A percentile compares a stretch with the other conserved stretches of the same genome.
These are phyloP conservation scores for Bipolaris oryzae DNA, from an alignment of 2,329 filamentous ascomycete species.

Conservation along the genomic window DNA sequence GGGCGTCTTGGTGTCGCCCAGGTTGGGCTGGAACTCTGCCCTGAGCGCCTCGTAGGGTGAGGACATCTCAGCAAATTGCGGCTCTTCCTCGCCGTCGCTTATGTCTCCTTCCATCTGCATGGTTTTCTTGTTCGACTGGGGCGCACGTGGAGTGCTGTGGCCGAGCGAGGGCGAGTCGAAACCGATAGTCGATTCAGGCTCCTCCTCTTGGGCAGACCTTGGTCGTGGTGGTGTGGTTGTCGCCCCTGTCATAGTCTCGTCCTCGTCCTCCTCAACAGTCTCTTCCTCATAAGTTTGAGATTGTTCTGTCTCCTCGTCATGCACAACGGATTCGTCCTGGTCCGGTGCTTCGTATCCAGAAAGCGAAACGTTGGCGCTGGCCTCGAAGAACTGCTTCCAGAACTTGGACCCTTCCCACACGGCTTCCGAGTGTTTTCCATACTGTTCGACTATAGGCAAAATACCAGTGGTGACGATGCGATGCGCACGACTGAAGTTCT, in stretches of 20 bases:
- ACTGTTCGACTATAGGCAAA: conserved; percentile 90
- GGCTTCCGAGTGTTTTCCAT: conserved; percentile 88
- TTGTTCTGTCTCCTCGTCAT: conserved; percentile 49
- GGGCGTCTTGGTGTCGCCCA: conserved; percentile 52
- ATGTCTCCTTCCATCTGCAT: conserved; percentile 16
- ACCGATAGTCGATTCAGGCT: conserved; percentile 65
- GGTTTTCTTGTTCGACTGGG: conserved; percentile 29
- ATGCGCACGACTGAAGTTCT: conserved; percentile 96
- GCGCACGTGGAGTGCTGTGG: conserved; percentile 65
- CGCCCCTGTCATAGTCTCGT: conserved; percentile 41
- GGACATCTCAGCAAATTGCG: conserved; percentile 67
- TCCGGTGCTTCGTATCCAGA: conserved; percentile 89
- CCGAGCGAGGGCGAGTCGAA: conserved; percentile 64
- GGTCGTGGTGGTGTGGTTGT: conserved; percentile 54
- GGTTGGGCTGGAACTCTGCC: conserved; percentile 70
- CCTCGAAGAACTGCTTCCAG: conserved; percentile 99
- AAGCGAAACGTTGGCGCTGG: conserved; percentile 94
- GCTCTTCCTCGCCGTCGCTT: conserved; percentile 33
- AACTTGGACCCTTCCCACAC: conserved; percentile 99
- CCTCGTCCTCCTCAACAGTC: conserved; percentile 45
- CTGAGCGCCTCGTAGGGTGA: conserved; percentile 79
- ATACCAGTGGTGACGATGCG: conserved; percentile 95
- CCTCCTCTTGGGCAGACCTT: conserved; percentile 46
- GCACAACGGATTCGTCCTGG: conserved; percentile 60
- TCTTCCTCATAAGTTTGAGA: conserved; percentile 53